These are phyloP conservation scores for Pelargonium citronellum DNA, from an alignment of 441 rosid genomes.

Conservation along the genomic window DNA sequence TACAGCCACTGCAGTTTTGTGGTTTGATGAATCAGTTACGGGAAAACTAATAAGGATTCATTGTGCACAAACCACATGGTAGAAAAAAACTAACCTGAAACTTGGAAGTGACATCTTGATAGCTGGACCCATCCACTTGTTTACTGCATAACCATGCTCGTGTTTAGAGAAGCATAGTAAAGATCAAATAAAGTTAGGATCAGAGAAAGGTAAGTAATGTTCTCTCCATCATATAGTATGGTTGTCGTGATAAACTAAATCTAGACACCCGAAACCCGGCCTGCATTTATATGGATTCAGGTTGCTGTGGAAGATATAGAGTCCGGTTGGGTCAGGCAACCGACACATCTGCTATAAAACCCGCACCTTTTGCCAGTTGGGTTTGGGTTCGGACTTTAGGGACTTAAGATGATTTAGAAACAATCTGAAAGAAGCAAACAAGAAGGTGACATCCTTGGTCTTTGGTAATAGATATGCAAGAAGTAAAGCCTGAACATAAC, in stretches of 20 bases:
- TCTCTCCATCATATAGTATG: no score
- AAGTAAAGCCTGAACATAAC: no score
- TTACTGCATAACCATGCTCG: slow-evolving; percentile 14
- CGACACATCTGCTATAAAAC: no score
- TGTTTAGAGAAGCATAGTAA: neutral
- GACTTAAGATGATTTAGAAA: no score
- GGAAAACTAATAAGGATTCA: neutral
- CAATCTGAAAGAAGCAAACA: neutral
- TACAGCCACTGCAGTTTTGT: slow-evolving; percentile 63
- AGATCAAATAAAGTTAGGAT: neutral
- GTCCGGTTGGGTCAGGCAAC: no score
- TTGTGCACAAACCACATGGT: neutral
- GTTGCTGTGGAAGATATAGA: no score
- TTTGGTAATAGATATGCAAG: no score
- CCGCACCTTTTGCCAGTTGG: no score
- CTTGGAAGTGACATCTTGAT: slow-evolving; percentile 81
- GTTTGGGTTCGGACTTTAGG: no score
- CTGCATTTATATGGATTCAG: no score
- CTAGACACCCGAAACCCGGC: no score
- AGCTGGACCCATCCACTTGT: slow-evolving; percentile 60
- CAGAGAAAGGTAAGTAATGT: neutral
- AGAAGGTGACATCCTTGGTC: neutral
- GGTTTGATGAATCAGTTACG: slow-evolving; percentile 9
- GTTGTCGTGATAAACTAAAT: no score
- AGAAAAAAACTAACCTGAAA: slow-evolving; percentile 52